Conservation (phyloP, 768 basidiomycete genomes). For the Porpolomopsis calyptriformis region DNA sequence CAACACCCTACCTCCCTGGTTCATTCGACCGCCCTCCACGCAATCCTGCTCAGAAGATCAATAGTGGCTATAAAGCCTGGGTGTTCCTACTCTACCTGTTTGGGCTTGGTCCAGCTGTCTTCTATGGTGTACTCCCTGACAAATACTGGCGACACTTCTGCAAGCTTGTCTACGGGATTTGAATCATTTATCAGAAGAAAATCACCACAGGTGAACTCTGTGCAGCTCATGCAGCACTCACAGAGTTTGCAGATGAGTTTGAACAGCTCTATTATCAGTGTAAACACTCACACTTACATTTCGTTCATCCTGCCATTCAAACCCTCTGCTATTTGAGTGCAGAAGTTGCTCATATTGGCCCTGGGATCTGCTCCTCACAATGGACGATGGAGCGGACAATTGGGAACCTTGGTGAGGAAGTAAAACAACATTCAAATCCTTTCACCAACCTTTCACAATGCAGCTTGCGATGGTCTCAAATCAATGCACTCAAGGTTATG, state of each 20-base stretch:
- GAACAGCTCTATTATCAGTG: conserved; percentile 7
- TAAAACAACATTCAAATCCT: conserved; percentile 5
- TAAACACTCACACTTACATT: conserved; percentile 2
- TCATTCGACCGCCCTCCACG: conserved; percentile 27
- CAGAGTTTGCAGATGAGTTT: not conserved
- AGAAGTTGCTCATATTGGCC: conserved; percentile 4
- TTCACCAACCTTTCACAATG: conserved; percentile 7
- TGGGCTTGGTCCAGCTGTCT: conserved; percentile 2
- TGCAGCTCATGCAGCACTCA: not conserved
- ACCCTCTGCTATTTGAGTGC: not conserved
- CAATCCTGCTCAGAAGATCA: conserved; percentile 24
- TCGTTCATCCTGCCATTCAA: conserved; percentile 2
- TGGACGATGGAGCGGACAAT: conserved; percentile 8
- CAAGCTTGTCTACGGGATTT: not conserved
- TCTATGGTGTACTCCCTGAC: not conserved
- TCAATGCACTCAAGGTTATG: conserved; percentile 4
- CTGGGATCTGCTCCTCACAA: conserved; percentile 1
- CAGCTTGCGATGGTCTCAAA: conserved; percentile 4
- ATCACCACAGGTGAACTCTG: not conserved
- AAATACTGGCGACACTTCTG: not conserved
- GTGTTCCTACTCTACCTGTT: conserved; percentile 9
- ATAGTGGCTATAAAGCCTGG: conserved; percentile 14
- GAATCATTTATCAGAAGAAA: not conserved
- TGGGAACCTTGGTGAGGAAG: conserved; percentile 8
- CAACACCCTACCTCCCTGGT: conserved; percentile 17